Base-by-base conservation (phyloP, 2,329 filamentous ascomycete species). In the Coniochaeta prunicola region DNA sequence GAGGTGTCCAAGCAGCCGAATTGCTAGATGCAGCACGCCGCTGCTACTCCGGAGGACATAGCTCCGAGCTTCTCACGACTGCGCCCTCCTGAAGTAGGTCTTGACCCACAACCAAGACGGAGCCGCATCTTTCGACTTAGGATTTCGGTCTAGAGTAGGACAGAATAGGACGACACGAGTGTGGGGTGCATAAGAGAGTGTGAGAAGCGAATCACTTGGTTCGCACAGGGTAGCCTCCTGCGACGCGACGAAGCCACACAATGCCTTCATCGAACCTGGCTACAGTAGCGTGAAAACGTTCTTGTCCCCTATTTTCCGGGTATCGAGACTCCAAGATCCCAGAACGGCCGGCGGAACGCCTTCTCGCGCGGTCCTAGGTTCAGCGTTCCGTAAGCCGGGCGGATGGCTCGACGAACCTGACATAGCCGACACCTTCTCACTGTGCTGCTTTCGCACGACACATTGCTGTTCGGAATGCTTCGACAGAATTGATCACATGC, bases 311-410 rank as follows among this genome's bases (percentile, higher is more conserved):
- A 31, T 8, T 55, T 55, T 55, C 53, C 53, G 30, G 50, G 30
- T 55, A 55, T 36, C 28, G 7, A 36, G 30, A 55, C 19, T 36
- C 53, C 53, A 55, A 55, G 53, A 55, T 55, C 53, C 53, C 28
- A 33, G 33, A 55, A 55, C n/a, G 53, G 53, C 30, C 33, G 24
- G 21, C 53, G 53, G 53, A 55, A 17, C 28, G 28, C 30, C n/a
- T 12, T 33, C 8, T 36, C 17, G 53, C 53, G 53, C 13, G 28
- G 15, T 55, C n/a, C 30, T 17, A 55, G 53, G 53, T 31, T 33
- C 28, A 17, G 12, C 53, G 53, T 55, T 34, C 53, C 53, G 53
- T 33, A 36, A 55, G 53, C 53, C 53, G 53, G 45, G 17, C 45
- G 45, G 4, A 30, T 12, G 45, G 26, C 26, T 30, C 4, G 21